A percentile compares a stretch with the other conserved stretches of the same genome.
Conservation (phyloP, 148 eudicot genomes). For the Rheum nobile region DNA sequence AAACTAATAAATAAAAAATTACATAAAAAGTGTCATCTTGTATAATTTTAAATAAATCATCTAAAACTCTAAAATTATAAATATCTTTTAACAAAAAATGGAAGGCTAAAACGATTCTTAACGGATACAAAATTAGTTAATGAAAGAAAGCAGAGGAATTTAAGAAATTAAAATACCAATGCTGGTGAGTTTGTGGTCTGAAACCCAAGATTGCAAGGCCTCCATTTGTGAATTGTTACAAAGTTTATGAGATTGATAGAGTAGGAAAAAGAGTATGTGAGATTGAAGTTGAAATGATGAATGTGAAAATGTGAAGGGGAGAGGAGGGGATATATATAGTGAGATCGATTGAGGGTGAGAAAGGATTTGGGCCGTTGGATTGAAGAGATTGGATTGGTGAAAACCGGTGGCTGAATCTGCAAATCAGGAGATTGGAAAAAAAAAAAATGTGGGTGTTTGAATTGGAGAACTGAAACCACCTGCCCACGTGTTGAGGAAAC, state of each 20-base stretch:
- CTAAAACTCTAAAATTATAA: too few species aligned
- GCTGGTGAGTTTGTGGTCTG: slow-evolving; percentile 71
- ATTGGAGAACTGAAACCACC: background rate
- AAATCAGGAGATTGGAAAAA: background rate
- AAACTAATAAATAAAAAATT: too few species aligned
- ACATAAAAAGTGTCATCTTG: too few species aligned
- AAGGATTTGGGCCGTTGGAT: too few species aligned
- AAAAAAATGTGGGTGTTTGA: background rate
- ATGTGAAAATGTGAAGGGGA: background rate
- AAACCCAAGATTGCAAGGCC: slow-evolving; percentile 63
- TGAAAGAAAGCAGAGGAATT: background rate
- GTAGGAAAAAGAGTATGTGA: too few species aligned
- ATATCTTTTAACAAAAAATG: too few species aligned
- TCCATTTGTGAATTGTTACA: slow-evolving; percentile 41
- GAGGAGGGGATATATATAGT: background rate
- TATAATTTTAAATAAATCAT: too few species aligned
- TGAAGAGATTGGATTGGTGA: background rate
- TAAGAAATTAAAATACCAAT: background rate
- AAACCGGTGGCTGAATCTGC: background rate
- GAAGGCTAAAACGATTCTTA: too few species aligned
- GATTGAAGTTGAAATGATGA: background rate
- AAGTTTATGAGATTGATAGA: background rate
- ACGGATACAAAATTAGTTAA: too few species aligned
- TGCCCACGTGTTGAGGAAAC: background rate
- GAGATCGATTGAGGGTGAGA: background rate